Evolutionary conservation across 805 yeast species (phyloP).

Genomic region (Huiozyma naganishii): DNA sequence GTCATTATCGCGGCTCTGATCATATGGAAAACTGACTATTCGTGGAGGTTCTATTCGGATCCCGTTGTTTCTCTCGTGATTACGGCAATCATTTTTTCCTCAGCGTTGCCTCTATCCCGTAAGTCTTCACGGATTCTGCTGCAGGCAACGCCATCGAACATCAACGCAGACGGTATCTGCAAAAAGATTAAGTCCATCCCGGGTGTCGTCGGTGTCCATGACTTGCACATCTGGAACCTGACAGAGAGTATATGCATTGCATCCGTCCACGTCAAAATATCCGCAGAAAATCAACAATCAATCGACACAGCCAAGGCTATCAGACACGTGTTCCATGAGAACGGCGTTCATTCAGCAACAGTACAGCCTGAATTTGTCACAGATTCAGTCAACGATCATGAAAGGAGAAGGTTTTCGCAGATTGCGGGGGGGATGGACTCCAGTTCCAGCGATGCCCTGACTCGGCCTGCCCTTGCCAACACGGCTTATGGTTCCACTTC

Average conservation of each 20-base stretch:
- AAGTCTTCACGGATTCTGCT: conserved; percentile 77
- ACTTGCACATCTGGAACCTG: conserved; percentile 93
- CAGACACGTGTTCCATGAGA: conserved; percentile 66
- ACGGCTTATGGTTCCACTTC: conserved; percentile 27
- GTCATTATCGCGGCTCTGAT: conserved; percentile 83
- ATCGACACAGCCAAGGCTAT: conserved; percentile 60
- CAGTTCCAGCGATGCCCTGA: not conserved
- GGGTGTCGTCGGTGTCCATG: conserved; percentile 81
- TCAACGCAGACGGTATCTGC: conserved; percentile 66
- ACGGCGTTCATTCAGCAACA: conserved; percentile 87
- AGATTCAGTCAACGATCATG: conserved; percentile 24
- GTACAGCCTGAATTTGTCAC: conserved; percentile 85
- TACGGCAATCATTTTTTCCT: conserved; percentile 78
- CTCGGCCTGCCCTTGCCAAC: conserved; percentile 6
- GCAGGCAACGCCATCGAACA: conserved; percentile 85
- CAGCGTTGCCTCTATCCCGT: conserved; percentile 84
- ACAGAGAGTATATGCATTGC: conserved; percentile 83
- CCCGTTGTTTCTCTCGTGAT: conserved; percentile 80
- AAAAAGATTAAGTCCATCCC: conserved; percentile 54
- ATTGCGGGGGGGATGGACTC: conserved; percentile 11
- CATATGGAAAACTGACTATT: conserved; percentile 86
- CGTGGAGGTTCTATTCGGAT: conserved; percentile 82
- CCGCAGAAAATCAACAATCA: conserved; percentile 52
- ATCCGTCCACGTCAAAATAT: conserved; percentile 75
- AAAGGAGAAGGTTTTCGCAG: conserved; percentile 27